phyloP scores from a whole-genome alignment of 208 protist species.

The Trypanosoma avium region DNA sequence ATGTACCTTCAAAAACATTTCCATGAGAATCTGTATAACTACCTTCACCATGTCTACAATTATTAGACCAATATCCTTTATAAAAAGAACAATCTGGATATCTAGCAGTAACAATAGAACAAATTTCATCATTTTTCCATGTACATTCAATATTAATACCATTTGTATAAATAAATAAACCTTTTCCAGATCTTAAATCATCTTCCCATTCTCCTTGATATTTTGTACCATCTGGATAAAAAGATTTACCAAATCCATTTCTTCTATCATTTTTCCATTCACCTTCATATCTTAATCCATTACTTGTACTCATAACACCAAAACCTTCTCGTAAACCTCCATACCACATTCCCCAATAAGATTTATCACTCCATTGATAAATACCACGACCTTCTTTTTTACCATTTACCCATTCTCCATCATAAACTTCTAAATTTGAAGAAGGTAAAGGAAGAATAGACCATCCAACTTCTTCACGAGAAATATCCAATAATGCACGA shows the following conservation, averaged over 20 bases:
- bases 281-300: conserved; percentile 80
- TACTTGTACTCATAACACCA: conserved; percentile 52
- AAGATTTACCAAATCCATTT: conserved; percentile 66
- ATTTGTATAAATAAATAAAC: conserved; percentile 47
- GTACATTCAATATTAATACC: conserved; percentile 41
- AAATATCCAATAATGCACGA: not conserved
- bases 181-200: conserved; percentile 43
- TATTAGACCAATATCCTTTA: conserved; percentile 59
- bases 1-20: conserved; percentile 65
- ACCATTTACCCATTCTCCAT: conserved; percentile 81
- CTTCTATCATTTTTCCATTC: conserved; percentile 71
- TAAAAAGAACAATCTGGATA: conserved; percentile 74
- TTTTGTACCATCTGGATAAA: conserved; percentile 42
- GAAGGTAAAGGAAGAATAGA: conserved; percentile 20
- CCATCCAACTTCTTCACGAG: conserved; percentile 9
- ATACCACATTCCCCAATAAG: conserved; percentile 82
- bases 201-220: conserved; percentile 59
- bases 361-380: conserved; percentile 80
- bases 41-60: conserved; percentile 60
- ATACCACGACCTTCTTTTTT: conserved; percentile 71
- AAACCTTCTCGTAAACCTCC: conserved; percentile 67
- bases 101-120: conserved; percentile 41
- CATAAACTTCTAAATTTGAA: conserved; percentile 75
- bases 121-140: conserved; percentile 49
- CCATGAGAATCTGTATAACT: conserved; percentile 39